These are phyloP conservation scores for Hibiscus syriacus DNA, from an alignment of 345 rosid genomes.

Conservation along the genomic window DNA sequence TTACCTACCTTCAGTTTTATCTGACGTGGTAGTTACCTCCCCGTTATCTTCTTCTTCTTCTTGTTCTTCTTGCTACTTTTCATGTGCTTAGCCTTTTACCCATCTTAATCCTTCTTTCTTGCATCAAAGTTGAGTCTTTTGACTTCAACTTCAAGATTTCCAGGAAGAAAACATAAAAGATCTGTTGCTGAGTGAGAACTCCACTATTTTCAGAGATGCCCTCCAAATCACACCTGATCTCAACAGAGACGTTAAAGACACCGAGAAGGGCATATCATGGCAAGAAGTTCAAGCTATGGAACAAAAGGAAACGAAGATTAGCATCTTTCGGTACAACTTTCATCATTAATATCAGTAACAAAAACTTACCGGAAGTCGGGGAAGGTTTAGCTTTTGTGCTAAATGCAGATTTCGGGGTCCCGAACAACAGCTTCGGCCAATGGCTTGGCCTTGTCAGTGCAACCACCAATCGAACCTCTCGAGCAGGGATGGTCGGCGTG, in stretches of 20 bases:
- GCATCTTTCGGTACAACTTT: slow-evolving; percentile 56
- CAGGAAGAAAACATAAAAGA: not conserved
- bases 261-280: slow-evolving; percentile 37
- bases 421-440: not conserved
- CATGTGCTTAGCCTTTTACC: too few species aligned
- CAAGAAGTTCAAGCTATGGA: slow-evolving; percentile 40
- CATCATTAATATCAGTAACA: slow-evolving; percentile 40
- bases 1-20: too few species aligned
- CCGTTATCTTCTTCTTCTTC: too few species aligned
- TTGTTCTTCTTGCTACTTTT: too few species aligned
- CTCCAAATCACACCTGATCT: slow-evolving; percentile 57
- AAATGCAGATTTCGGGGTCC: not conserved
- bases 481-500: too few species aligned
- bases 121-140: not conserved
- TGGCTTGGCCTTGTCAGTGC: too few species aligned
- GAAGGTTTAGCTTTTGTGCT: slow-evolving; percentile 11
- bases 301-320: not conserved
- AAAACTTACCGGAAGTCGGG: not conserved
- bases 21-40: too few species aligned
- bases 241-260: slow-evolving; percentile 12
- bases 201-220: slow-evolving; percentile 21
- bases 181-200: not conserved
- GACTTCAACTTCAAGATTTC: not conserved
- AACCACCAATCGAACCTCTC: too few species aligned
- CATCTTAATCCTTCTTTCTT: not conserved